A percentile compares a stretch with the other conserved stretches of the same genome.
Conservation (phyloP, 257 asterid genomes). For the Echites panduratus region DNA sequence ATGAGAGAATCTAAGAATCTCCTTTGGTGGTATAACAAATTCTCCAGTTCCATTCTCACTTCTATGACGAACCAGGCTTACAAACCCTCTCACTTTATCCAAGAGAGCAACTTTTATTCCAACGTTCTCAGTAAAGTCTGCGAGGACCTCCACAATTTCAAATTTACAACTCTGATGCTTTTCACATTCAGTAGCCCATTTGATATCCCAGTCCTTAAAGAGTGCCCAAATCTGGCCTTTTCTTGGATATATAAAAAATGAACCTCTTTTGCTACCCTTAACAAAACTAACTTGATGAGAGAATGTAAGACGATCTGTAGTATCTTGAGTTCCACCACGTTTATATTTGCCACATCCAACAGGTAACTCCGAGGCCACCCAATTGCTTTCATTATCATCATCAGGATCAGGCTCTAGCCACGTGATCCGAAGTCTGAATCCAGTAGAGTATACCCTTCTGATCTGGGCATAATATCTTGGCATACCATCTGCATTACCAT, state of each 20-base stretch:
- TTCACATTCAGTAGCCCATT: constrained; percentile 45
- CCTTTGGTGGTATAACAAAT: constrained; percentile 33
- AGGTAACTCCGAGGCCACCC: constrained; percentile 43
- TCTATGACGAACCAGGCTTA: constrained; percentile 51
- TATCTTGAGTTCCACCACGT: constrained; percentile 25
- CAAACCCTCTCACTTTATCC: constrained; percentile 53
- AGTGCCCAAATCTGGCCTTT: constrained; percentile 81
- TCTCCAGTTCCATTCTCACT: constrained; percentile 17
- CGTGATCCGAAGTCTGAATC: constrained; percentile 40
- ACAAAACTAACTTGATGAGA: constrained; percentile 43
- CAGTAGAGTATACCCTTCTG: constrained; percentile 30
- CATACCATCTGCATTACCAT: constrained; percentile 56
- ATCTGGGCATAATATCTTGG: constrained; percentile 77
- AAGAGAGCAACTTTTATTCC: constrained; percentile 53
- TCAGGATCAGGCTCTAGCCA: constrained; percentile 71
- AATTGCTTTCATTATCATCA: constrained; percentile 23
- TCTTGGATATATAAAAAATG: constrained; percentile 46
- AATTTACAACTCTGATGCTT: constrained; percentile 35
- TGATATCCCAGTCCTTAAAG: constrained; percentile 55
- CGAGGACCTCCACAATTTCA: constrained; percentile 63
- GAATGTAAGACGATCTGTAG: constrained; percentile 28
- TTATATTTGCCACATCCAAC: constrained; percentile 63
- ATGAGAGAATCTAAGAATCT: constrained; percentile 60
- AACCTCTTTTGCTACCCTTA: constrained; percentile 37
- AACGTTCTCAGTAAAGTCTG: constrained; percentile 32